These are phyloP conservation scores for Hysterium pulicare DNA, from an alignment of 2,329 filamentous ascomycete species.

Conservation along the genomic window DNA sequence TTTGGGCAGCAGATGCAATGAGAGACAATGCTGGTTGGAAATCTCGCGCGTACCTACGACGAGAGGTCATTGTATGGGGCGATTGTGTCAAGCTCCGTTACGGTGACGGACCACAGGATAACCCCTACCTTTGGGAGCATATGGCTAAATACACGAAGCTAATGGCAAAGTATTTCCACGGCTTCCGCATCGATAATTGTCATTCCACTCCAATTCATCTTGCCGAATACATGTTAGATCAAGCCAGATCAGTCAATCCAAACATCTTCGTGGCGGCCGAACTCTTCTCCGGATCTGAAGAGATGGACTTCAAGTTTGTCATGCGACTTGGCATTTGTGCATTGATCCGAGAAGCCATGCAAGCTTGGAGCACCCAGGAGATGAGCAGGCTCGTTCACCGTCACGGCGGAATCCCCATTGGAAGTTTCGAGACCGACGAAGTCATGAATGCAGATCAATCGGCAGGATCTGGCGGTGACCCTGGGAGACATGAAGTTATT, in stretches of 20 bases:
- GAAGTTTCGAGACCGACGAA: conserved; percentile 94
- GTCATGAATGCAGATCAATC: conserved; percentile 60
- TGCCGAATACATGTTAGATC: conserved; percentile 89
- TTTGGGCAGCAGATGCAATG: conserved; percentile 95
- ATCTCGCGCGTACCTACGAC: conserved; percentile 88
- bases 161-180: conserved; percentile 91
- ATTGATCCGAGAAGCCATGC: conserved; percentile 95
- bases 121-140: conserved; percentile 89
- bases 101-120: conserved; percentile 74
- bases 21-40: conserved; percentile 88
- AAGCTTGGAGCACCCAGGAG: conserved; percentile 93
- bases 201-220: conserved; percentile 95
- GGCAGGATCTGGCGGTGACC: conserved; percentile 18
- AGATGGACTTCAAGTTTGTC: conserved; percentile 94
- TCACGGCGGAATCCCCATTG: conserved; percentile 90
- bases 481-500: conserved; percentile 60
- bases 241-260: conserved; percentile 82
- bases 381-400: conserved; percentile 89
- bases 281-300: conserved; percentile 91
- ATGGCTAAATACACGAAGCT: conserved; percentile 91
- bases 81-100: conserved; percentile 98
- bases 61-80: conserved; percentile 97
- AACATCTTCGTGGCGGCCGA: conserved; percentile 92
- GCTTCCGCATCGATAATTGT: conserved; percentile 96
- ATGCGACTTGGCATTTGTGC: conserved; percentile 88